Conservation (phyloP, 768 basidiomycete genomes). For the Tulasnella calospora region DNA sequence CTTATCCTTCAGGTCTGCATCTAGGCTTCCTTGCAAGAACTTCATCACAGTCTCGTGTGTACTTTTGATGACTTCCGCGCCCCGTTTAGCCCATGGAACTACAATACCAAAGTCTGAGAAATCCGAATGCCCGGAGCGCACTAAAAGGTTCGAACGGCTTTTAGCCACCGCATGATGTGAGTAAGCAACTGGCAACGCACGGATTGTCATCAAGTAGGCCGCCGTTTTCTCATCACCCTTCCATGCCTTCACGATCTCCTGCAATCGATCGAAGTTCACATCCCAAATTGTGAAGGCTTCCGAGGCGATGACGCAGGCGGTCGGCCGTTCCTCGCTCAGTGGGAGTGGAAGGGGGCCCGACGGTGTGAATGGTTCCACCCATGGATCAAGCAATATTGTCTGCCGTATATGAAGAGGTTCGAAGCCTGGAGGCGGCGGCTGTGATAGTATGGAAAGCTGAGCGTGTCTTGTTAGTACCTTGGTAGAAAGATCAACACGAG, state of each 20-base stretch:
- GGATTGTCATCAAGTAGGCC: constrained; percentile 27
- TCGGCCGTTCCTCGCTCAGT: constrained; percentile 31
- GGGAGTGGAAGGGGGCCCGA: constrained; percentile 44
- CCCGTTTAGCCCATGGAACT: constrained; percentile 11
- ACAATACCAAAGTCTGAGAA: constrained; percentile 27
- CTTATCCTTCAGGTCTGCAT: constrained; percentile 23
- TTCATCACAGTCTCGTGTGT: constrained; percentile 23
- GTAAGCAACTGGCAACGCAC: constrained; percentile 7
- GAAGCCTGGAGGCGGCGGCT: constrained; percentile 40
- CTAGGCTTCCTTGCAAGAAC: constrained; percentile 22
- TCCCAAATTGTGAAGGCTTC: constrained; percentile 76
- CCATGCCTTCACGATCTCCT: constrained; percentile 54
- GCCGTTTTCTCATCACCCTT: constrained; percentile 6
- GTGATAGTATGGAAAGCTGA: constrained; percentile 56
- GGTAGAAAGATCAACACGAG: neutral
- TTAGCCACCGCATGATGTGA: neutral
- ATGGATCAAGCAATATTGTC: constrained; percentile 71
- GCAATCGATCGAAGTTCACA: constrained; percentile 59
- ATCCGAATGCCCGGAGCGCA: constrained; percentile 25
- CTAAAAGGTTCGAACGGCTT: constrained; percentile 15
- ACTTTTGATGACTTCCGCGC: neutral
- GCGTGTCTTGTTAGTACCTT: neutral
- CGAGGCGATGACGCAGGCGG: constrained; percentile 66
- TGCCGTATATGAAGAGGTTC: constrained; percentile 52
- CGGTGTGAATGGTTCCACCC: constrained; percentile 69